These are phyloP conservation scores for Dalechampia spathulata DNA, from an alignment of 441 rosid genomes.

Conservation along the genomic window DNA sequence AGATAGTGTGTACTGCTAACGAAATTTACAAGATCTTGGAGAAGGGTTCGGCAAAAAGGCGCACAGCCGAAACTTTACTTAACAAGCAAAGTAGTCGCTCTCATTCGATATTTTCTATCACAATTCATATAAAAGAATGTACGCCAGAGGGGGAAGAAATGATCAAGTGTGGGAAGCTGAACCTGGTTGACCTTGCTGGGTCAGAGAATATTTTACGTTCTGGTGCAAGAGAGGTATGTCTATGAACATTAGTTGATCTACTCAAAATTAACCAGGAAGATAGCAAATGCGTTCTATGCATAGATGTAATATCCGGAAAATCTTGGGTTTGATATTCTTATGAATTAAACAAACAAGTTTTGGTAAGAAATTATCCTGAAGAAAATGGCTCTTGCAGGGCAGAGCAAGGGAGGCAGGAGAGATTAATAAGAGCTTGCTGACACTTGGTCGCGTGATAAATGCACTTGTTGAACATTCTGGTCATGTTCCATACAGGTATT, in stretches of 20 bases:
- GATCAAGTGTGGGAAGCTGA: slow-evolving; percentile 94
- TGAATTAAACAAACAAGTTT: too few relatives aligned
- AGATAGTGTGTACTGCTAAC: slow-evolving; percentile 86
- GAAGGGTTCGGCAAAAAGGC: slow-evolving; percentile 96
- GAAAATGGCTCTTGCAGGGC: slow-evolving; percentile 49
- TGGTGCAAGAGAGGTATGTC: slow-evolving; percentile 90
- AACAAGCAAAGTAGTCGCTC: slow-evolving; percentile 99
- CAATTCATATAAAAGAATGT: slow-evolving; percentile 93
- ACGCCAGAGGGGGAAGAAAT: slow-evolving; percentile 99
- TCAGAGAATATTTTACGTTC: slow-evolving; percentile 98
- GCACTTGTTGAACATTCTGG: slow-evolving; percentile 97
- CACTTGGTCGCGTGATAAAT: slow-evolving; percentile 97
- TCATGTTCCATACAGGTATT: slow-evolving; percentile 94
- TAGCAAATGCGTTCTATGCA: neutral
- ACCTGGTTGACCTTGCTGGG: slow-evolving; percentile 99
- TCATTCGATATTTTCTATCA: slow-evolving; percentile 95
- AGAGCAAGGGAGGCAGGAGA: slow-evolving; percentile 99
- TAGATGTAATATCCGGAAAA: slow-evolving; percentile 7
- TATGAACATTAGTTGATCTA: too few relatives aligned
- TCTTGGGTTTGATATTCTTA: too few relatives aligned
- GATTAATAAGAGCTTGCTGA: slow-evolving; percentile 97
- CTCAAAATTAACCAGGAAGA: neutral
- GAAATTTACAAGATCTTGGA: slow-evolving; percentile 97
- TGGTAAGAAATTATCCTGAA: slow-evolving; percentile 11
- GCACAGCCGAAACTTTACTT: slow-evolving; percentile 97